Evolutionary conservation across 2,329 filamentous ascomycete species (phyloP).

Genomic region (Aspergillus jensenii): DNA sequence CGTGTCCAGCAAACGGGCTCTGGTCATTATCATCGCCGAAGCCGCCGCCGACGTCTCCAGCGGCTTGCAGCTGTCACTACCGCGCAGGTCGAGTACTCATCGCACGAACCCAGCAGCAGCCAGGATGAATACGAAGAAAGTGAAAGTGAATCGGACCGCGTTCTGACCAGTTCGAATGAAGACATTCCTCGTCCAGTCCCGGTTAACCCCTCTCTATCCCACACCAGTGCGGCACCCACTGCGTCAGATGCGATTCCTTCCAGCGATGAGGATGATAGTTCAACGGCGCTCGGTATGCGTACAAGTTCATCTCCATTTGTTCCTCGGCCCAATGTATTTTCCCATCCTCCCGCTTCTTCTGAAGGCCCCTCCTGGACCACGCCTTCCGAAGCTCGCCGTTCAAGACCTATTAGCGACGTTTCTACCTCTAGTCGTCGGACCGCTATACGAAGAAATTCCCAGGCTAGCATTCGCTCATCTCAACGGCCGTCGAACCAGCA

Average conservation of each 20-base stretch:
- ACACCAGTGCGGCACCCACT: conserved; percentile 23
- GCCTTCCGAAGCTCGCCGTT: conserved; percentile 49
- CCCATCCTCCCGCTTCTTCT: conserved; percentile 68
- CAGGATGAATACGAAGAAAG: conserved; percentile 95
- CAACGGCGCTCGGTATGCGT: conserved; percentile 72
- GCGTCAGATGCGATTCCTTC: conserved; percentile 33
- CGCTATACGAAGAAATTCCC: conserved; percentile 40
- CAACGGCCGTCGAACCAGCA: conserved; percentile 40
- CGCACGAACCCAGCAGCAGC: conserved; percentile 63
- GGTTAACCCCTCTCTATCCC: conserved; percentile 24
- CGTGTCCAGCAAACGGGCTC: conserved; percentile 64
- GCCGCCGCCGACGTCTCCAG: conserved; percentile 48
- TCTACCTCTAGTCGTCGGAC: conserved; percentile 35
- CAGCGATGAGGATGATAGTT: conserved; percentile 69
- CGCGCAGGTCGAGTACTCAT: conserved; percentile 41
- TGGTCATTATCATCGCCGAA: conserved; percentile 58
- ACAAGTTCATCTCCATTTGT: conserved; percentile 63
- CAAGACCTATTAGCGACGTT: conserved; percentile 47
- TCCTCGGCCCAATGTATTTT: conserved; percentile 89
- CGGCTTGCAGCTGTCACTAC: conserved; percentile 38
- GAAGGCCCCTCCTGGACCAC: conserved; percentile 41
- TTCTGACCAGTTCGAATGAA: conserved; percentile 65
- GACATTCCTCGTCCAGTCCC: conserved; percentile 43
- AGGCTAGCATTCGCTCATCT: conserved; percentile 31
- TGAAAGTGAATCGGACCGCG: conserved; percentile 80